A percentile compares a stretch with the other conserved stretches of the same genome.
Evolutionary conservation across 345 rosid species (phyloP).

Genomic region (Rhizophora apiculata): DNA sequence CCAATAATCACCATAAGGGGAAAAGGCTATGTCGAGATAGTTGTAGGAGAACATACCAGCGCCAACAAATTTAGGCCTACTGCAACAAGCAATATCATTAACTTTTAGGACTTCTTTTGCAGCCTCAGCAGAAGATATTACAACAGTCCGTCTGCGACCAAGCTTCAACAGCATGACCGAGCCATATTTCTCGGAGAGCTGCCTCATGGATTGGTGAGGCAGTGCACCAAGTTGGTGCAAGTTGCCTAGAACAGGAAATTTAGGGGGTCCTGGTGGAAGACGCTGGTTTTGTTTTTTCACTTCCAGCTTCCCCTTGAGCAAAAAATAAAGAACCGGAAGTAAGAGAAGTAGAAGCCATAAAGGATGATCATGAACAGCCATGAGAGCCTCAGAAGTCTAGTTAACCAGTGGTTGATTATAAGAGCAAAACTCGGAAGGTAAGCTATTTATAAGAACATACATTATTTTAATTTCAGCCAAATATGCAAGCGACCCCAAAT

Average conservation of each 20-base stretch:
- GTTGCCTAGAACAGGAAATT: slow-evolving; percentile 23
- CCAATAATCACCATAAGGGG: slow-evolving; percentile 22
- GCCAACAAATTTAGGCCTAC: slow-evolving; percentile 13
- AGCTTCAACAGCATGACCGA: slow-evolving; percentile 18
- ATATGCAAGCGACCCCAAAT: too few species aligned
- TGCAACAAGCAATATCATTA: slow-evolving; percentile 18
- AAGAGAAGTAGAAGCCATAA: too few species aligned
- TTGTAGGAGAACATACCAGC: slow-evolving; percentile 12
- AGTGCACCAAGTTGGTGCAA: slow-evolving; percentile 13
- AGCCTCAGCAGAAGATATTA: slow-evolving; percentile 25
- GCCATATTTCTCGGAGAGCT: slow-evolving; percentile 19
- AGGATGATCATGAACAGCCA: too few species aligned
- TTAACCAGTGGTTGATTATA: too few species aligned
- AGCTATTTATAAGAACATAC: too few species aligned
- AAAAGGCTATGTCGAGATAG: slow-evolving; percentile 15
- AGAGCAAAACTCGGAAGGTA: too few species aligned
- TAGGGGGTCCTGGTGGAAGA: slow-evolving; percentile 20
- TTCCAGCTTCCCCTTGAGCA: too few species aligned
- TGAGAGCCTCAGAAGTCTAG: too few species aligned
- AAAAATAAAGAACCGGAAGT: too few species aligned
- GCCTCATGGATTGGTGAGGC: slow-evolving; percentile 1
- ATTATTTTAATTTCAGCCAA: too few species aligned
- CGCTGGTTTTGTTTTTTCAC: too few species aligned
- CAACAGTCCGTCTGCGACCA: slow-evolving; percentile 5
- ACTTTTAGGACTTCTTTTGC: slow-evolving; percentile 21